A percentile compares a stretch with the other conserved stretches of the same genome.
phyloP scores from a whole-genome alignment of 2,329 filamentous ascomycete genomes.

The Cadophora malorum region DNA sequence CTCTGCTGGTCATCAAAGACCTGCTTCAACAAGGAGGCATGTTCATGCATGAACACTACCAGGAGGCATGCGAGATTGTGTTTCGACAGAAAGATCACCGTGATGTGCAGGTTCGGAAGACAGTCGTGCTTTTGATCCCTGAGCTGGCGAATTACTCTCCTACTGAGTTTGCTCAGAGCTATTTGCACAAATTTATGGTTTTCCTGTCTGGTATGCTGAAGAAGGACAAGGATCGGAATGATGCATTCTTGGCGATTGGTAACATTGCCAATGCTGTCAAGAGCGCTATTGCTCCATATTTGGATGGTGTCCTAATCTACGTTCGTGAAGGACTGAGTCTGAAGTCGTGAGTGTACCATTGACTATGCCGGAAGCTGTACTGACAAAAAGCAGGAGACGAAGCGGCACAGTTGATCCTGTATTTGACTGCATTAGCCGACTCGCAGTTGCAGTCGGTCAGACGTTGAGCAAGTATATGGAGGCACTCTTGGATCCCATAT shows the following conservation, averaged over 20 bases:
- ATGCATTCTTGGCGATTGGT: slow-evolving; percentile 94
- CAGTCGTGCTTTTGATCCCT: slow-evolving; percentile 89
- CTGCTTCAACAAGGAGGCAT: slow-evolving; percentile 93
- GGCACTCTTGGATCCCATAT: slow-evolving; percentile 91
- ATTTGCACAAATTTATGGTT: slow-evolving; percentile 96
- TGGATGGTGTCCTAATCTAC: slow-evolving; percentile 92
- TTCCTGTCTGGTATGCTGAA: slow-evolving; percentile 94
- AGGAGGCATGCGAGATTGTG: slow-evolving; percentile 90
- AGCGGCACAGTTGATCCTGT: slow-evolving; percentile 70
- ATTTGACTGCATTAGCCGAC: slow-evolving; percentile 96
- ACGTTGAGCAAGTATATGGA: slow-evolving; percentile 99
- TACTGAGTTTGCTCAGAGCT: slow-evolving; percentile 83
- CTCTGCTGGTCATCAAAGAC: slow-evolving; percentile 89
- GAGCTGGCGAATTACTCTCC: slow-evolving; percentile 93
- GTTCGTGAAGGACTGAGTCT: slow-evolving; percentile 89
- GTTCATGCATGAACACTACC: slow-evolving; percentile 98
- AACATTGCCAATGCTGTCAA: slow-evolving; percentile 97
- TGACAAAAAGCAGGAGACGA: slow-evolving; percentile 49
- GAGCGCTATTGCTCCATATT: slow-evolving; percentile 91
- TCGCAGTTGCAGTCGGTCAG: slow-evolving; percentile 93
- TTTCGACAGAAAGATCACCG: slow-evolving; percentile 92
- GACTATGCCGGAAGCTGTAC: slow-evolving; percentile 25
- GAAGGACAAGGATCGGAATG: slow-evolving; percentile 91
- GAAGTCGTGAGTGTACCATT: slow-evolving; percentile 62
- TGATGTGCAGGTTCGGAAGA: slow-evolving; percentile 84